phyloP scores from a whole-genome alignment of 2,329 filamentous ascomycete species.

The Phaeosphaeria sp. region DNA sequence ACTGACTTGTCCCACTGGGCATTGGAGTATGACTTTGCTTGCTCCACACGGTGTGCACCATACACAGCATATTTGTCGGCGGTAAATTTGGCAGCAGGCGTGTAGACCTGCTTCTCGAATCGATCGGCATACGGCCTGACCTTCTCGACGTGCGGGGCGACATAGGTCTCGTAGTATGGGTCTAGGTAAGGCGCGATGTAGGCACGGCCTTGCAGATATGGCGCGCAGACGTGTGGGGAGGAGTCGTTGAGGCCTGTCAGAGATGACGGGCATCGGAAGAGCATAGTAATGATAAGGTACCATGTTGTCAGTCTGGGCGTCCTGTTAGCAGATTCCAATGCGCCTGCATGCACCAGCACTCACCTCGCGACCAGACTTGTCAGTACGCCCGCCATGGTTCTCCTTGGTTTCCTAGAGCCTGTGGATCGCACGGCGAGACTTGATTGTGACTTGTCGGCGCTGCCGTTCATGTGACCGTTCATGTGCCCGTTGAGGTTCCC shows the following conservation, averaged over 20 bases:
- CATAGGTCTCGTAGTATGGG: conserved; percentile 86
- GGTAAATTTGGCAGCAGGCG: conserved; percentile 71
- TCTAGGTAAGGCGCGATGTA: conserved; percentile 76
- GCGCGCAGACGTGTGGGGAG: conserved; percentile 81
- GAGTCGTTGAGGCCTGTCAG: conserved; percentile 70
- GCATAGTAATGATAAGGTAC: conserved; percentile 81
- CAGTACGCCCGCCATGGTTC: conserved; percentile 32
- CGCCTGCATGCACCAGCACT: background rate
- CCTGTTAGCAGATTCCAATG: conserved; percentile 4
- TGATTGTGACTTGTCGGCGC: conserved; percentile 34
- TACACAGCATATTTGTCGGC: conserved; percentile 70
- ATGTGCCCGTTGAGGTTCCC: conserved; percentile 30
- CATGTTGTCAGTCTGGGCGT: conserved; percentile 72
- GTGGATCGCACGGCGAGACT: conserved; percentile 16
- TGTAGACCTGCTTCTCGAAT: conserved; percentile 67
- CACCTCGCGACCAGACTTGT: conserved; percentile 44
- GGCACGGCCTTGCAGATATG: conserved; percentile 73
- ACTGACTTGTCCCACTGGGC: conserved; percentile 81
- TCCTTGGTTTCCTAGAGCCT: conserved; percentile 24
- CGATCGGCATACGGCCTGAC: conserved; percentile 74
- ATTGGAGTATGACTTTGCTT: conserved; percentile 70
- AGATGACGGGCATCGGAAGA: conserved; percentile 81
- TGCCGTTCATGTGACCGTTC: conserved; percentile 35
- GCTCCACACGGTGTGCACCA: conserved; percentile 74
- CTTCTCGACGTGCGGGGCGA: conserved; percentile 79